Evolutionary conservation across 202 grass and related monocot species (phyloP), one percentile per base, ranked within the genome.

Genomic region (Musa balbisiana): DNA sequence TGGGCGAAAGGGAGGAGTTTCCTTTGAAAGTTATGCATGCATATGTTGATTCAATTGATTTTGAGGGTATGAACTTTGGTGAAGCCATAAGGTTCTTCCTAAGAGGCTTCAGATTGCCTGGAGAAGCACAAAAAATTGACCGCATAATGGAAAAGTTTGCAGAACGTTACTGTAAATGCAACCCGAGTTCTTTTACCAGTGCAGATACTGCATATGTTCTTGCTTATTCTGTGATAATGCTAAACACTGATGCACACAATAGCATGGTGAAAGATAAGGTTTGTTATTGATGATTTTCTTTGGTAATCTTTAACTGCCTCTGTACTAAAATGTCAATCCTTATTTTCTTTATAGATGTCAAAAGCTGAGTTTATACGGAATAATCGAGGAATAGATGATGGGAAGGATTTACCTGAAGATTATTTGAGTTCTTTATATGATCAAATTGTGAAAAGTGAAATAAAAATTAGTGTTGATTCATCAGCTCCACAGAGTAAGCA

Each of bases 81-180:
- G 85, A 92, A 81, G 94, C 91, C 23, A 98, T 98, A 77, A 93
- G 91, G 64, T 92, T 86, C 79, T 94, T 94, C 84, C 87, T 98
- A 64, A 85, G 84, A 86, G 94, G 91, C 80, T 98, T 98, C 77
- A 92, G 87, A 60, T 82, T 98, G 64, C 94, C 94, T 73, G 94
- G 94, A 78, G 94, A 98, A 89, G 94, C 94, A 86, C 94, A 98
- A 79, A 98, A 98, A 83, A 98, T 98, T 87, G 94, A 98, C 67
- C 87, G 94, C 51, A 92, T 98, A 77, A 98, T 98, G 94, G 94
- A 98, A 84, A 98, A 98, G 66, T 98, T 98, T 84, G 94, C 91
- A 73, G 91, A 98, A 83, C 82, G 91, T 69, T 98, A 90, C 58
- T 98, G 94, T 64, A 98, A 94, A 92, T 98, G 94, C 81, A 94